Conservation (phyloP, 2,329 filamentous ascomycete genomes). For the Aspergillus cejpii region DNA sequence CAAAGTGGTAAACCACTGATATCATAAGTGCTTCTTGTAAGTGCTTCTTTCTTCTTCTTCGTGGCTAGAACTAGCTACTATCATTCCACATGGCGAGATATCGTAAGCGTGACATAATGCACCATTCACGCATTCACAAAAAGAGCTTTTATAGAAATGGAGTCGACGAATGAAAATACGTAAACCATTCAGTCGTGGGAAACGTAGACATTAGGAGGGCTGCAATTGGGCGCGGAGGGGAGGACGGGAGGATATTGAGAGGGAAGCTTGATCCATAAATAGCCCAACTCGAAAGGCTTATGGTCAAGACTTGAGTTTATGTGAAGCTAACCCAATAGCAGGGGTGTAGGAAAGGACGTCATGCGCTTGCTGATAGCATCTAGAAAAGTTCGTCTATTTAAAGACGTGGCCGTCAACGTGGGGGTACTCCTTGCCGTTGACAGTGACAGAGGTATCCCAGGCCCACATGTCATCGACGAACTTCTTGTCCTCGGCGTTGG, state of each 20-base stretch:
- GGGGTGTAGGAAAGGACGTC: conserved; percentile 12
- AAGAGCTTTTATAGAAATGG: conserved; percentile 10
- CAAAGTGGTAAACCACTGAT: background rate
- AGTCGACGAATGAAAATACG: conserved; percentile 13
- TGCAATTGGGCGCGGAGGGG: background rate
- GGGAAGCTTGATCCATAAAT: background rate
- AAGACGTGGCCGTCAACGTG: conserved; percentile 95
- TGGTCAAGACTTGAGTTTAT: conserved; percentile 6
- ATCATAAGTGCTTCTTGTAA: background rate
- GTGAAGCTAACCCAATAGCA: conserved; percentile 4
- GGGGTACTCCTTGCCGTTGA: conserved; percentile 81
- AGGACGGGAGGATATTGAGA: conserved; percentile 1
- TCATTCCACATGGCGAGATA: conserved; percentile 15
- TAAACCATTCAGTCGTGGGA: conserved; percentile 17
- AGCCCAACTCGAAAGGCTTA: background rate
- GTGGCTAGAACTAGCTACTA: conserved; percentile 10
- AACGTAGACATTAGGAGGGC: conserved; percentile 12
- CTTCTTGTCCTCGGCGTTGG: conserved; percentile 74
- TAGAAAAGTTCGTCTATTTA: conserved; percentile 62
- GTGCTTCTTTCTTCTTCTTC: conserved; percentile 1
- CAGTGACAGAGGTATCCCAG: conserved; percentile 77
- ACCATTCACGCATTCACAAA: background rate
- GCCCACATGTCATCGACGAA: conserved; percentile 83
- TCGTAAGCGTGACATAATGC: conserved; percentile 16
- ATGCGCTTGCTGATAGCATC: conserved; percentile 13